Base-by-base conservation (phyloP, 129 eudicot species). In the Glebionis coronaria region DNA sequence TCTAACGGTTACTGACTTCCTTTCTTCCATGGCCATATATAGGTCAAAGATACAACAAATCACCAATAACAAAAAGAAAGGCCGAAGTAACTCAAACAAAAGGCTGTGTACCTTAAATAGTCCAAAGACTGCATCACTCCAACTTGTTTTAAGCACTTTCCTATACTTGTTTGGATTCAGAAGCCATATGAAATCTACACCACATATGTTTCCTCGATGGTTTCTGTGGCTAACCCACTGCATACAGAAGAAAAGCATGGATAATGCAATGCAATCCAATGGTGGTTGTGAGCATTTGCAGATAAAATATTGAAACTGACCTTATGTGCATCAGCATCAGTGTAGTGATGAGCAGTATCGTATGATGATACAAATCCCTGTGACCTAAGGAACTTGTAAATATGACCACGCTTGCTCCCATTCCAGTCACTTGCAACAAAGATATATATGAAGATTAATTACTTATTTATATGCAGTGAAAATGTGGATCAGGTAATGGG, bases 161-260 rank as follows among this genome's bases (percentile, higher is more conserved):
- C 95, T 61, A 71, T 90, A 90, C 70, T 87, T 81, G 44, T 89
- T 90, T 63, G 99, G 99, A 76, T 94, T 90, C 40, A 94, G 94
- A 80, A 94, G 90, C 99, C 99, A 94, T 81, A 94, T 90, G 70
- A 94, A 94, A 80, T 94, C 99, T 15, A 90, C 99, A 19, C 99
- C 99, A 74, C 99, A 94, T 70, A 94, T 87, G 66, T 94, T 94
- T 28, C 99, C 99, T 27, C 90, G 86, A 71, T 94, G 99, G 78
- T 94, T 94, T 23, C 93, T 90, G 74, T 94, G 99, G 76, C 99
- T 94, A 59, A 94, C 87, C 99, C 99, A 94, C 99, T 94, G 81
- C 69, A 42, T 11, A 44, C 15, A n/a, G 29, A 28, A 61, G 14
- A 53, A 27, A 70, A 44, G 51, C 27, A 65, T 12, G 15, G 12